Conservation (phyloP, 768 basidiomycete genomes). For the Amanita phalloides region DNA sequence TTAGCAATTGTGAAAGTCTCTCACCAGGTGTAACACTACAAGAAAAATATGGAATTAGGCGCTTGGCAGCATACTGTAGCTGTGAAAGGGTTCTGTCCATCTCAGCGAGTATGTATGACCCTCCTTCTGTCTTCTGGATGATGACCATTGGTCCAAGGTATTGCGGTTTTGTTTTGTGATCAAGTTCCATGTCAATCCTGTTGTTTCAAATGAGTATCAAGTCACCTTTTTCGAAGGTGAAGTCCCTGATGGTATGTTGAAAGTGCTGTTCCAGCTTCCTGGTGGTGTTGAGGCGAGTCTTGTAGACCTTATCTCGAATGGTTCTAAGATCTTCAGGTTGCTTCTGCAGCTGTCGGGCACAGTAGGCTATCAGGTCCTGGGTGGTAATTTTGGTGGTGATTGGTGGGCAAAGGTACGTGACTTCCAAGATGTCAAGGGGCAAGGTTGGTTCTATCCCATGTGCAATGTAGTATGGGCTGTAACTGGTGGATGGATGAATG, state of each 20-base stretch:
- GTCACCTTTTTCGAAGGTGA: conserved; percentile 16
- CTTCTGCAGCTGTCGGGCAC: no score
- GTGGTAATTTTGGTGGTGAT: neutral
- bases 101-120: conserved; percentile 20
- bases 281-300: conserved; percentile 11
- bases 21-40: no score
- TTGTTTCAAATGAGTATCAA: conserved; percentile 25
- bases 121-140: conserved; percentile 14
- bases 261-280: conserved; percentile 16
- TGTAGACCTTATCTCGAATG: conserved; percentile 8
- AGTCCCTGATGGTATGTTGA: conserved; percentile 10
- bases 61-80: conserved; percentile 14
- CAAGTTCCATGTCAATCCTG: no score
- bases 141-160: conserved; percentile 29
- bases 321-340: conserved; percentile 12
- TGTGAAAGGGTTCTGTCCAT: conserved; percentile 18
- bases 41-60: no score
- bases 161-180: conserved; percentile 21
- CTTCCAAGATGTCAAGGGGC: conserved; percentile 18
- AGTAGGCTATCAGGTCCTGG: no score
- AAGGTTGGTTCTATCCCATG: conserved; percentile 23
- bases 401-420: conserved; percentile 7
- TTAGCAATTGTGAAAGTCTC: no score
- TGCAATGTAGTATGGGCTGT: no score
- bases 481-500: conserved; percentile 16